phyloP scores from a whole-genome alignment of 148 eudicot genomes.

The Simmondsia chinensis region DNA sequence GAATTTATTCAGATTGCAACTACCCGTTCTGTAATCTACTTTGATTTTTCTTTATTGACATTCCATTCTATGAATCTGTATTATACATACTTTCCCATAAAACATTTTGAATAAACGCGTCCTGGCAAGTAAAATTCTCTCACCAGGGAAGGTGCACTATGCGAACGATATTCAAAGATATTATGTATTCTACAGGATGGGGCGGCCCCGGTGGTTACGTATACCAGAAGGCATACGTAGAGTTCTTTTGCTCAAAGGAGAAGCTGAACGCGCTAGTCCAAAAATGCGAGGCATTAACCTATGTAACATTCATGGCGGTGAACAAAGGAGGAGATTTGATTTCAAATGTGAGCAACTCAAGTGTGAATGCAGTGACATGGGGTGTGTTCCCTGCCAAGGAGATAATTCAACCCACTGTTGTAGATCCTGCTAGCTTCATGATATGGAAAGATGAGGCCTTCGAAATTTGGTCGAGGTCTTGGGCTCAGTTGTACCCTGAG shows the following conservation, averaged over 20 bases:
- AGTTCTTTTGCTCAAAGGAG: constrained; percentile 80
- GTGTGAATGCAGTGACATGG: constrained; percentile 93
- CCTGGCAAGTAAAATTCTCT: no score
- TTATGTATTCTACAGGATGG: constrained; percentile 91
- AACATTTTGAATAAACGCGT: no score
- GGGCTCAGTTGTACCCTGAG: constrained; percentile 77
- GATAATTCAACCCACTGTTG: constrained; percentile 87
- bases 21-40: no score
- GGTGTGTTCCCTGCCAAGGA: constrained; percentile 92
- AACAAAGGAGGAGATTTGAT: constrained; percentile 60
- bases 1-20: no score
- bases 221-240: constrained; percentile 89
- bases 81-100: no score
- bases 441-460: constrained; percentile 97
- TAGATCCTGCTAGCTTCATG: constrained; percentile 80
- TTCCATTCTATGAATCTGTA: no score
- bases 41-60: no score
- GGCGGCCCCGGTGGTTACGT: constrained; percentile 87
- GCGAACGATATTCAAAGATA: no score
- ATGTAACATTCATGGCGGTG: constrained; percentile 77
- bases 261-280: constrained; percentile 62
- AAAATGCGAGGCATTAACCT: constrained; percentile 47
- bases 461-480: constrained; percentile 82
- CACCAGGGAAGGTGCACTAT: no score
- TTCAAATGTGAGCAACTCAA: constrained; percentile 43